Base-by-base conservation (phyloP, 345 rosid genomes). In the Dipteronia dyeriana region DNA sequence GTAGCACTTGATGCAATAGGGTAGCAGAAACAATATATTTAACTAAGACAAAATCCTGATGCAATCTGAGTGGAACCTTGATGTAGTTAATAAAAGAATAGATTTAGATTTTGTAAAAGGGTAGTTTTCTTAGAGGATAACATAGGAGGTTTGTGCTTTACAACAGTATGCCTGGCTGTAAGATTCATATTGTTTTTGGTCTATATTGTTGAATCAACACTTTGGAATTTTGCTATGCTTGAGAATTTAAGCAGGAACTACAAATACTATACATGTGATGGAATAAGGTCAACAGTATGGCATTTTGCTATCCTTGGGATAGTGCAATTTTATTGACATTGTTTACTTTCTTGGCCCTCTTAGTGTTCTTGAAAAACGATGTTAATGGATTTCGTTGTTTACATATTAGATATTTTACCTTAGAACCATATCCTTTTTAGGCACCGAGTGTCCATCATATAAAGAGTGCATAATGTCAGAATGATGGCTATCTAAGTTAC, bases 401-500 rank as follows among this genome's bases (percentile, higher is more conserved):
- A 78, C n/a, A 31, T 61, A 57, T 22, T 47, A 73, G 77, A 20
- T 45, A 38, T 31, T 70, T 80, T 70, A 38, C 75, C 63, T 70
- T 60, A 22, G 64, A 78, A 68, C 23, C 41, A 49, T 66, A n/a
- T 79, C 51, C 29, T 80, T 61, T 75, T 78, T 77, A 88, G 92
- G 89, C 34, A 73, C 75, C 6, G 75, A 78, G 43, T 83, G 82
- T 79, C 80, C 89, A 79, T 84, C 88, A 54, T 68, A 74, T 23
- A 73, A 70, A 81, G 86, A 79, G 79, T 84, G 67, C 88, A 43
- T 75, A 83, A 79, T 31, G 34, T 31, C 34, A 31, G 34, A 25
- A n/a, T 54, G 76, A 81, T 57, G 91, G 86, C 78, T 84, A 84
- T 80, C 89, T 86, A 73, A 67, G 79, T 73, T 88, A 61, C 80